Base-by-base conservation (phyloP, 192 early-diverging fungal genomes). In the Fimicolochytrium jonesii region DNA sequence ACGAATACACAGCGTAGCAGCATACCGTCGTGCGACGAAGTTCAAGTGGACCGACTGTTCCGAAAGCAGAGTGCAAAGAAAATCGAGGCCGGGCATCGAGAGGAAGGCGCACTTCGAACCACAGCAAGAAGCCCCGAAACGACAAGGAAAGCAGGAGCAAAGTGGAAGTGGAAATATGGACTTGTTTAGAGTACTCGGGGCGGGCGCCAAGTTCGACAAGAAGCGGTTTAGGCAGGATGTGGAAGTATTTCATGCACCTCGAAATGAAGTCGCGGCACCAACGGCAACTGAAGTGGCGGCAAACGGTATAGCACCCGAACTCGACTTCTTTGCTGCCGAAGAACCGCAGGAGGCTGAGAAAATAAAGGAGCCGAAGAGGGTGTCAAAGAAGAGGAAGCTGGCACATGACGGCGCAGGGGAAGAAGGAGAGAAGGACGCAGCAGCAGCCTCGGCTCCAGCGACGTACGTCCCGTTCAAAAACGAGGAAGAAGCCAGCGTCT, bases 151-250 rank as follows among this genome's bases (percentile, higher is more conserved):
- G n/a, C n/a, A n/a, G n/a, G n/a, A n/a, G n/a, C n/a, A n/a, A n/a
- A n/a, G n/a, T n/a, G n/a, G n/a, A n/a, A n/a, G n/a, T n/a, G n/a
- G n/a, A n/a, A 49, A 54, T 32, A 84, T 87, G 82, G 91, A 95
- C 76, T 72, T 97, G 59, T 93, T 97, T 80, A 81, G 86, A 49
- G 73, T 92, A 37, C 78, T 98, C 17, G 90, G 91, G 30, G 78
- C 85, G 15, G 95, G 95, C 7, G 89, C 93, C 7, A 87, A 79
- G 62, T 98, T 98, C 56, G 86, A 98, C 76, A 89, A 86, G 59
- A 78, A 76, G 43, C 82, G 89, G 15, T 94, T 91, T 71, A 75
- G 86, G 50, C 75, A 86, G 2, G 93, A 94, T 60, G 78, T 94
- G 47, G 75, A 87, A 6, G 66, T 93, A 15, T 92, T 96, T 77